Percentiles rank a stretch among this genome's conserved stretches.
Evolutionary conservation across 1,139 yeast genomes (phyloP).

Genomic region (Debaryomyces nepalensis): DNA sequence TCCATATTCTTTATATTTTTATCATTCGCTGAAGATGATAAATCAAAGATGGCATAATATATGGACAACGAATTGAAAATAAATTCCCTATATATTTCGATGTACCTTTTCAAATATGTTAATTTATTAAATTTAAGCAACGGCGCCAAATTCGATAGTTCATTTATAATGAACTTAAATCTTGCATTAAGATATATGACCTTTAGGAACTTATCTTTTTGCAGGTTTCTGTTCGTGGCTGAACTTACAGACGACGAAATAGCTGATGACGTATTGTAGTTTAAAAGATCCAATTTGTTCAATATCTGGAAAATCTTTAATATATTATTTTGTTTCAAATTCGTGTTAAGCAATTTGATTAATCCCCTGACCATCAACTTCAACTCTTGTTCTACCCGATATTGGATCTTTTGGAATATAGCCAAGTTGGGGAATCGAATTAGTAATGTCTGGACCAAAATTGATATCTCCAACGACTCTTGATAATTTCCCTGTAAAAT

Average conservation of each 20-base stretch:
- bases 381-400: constrained; percentile 61
- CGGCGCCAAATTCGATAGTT: constrained; percentile 61
- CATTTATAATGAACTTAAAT: constrained; percentile 60
- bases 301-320: constrained; percentile 80
- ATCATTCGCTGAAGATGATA: constrained; percentile 19
- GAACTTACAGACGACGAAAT: constrained; percentile 15
- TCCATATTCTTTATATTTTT: constrained; percentile 23
- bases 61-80: constrained; percentile 74
- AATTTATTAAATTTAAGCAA: constrained; percentile 56
- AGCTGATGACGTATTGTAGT: constrained; percentile 16
- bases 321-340: constrained; percentile 75
- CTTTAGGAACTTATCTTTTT: constrained; percentile 40
- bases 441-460: constrained; percentile 67
- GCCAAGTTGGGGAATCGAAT: constrained; percentile 69
- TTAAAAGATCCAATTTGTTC: constrained; percentile 56
- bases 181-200: constrained; percentile 59
- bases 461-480: constrained; percentile 81
- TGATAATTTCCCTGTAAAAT: constrained; percentile 86
- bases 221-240: constrained; percentile 14
- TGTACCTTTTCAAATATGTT: constrained; percentile 73
- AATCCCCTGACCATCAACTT: constrained; percentile 69
- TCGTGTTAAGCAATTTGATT: constrained; percentile 70
- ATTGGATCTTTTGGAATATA: constrained; percentile 58
- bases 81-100: constrained; percentile 84
- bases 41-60: constrained; percentile 62